These are phyloP conservation scores for Trypanosoma congolense DNA, from an alignment of 208 protist genomes.

Conservation along the genomic window DNA sequence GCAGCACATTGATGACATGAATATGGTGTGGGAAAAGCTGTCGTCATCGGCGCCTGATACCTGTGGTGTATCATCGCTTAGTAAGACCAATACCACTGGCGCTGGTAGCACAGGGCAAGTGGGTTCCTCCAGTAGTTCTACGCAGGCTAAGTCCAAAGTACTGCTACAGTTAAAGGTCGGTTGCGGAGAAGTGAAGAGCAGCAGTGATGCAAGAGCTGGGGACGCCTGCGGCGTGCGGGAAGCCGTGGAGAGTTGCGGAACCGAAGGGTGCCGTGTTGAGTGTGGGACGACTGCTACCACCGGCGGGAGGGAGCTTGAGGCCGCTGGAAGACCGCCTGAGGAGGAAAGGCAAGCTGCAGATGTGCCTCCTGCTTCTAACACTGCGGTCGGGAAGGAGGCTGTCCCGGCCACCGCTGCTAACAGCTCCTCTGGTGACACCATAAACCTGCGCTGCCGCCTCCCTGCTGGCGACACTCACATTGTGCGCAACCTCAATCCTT, in stretches of 20 bases:
- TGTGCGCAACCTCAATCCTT: slow-evolving; percentile 27
- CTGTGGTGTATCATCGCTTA: background rate
- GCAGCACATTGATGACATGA: slow-evolving; percentile 25
- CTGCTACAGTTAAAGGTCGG: no score
- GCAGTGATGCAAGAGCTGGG: background rate
- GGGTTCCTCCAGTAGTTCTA: no score
- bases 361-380: background rate
- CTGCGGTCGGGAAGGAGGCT: background rate
- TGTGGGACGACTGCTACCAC: no score
- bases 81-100: background rate
- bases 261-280: background rate
- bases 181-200: no score
- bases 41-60: background rate
- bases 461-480: slow-evolving; percentile 45
- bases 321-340: background rate
- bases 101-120: background rate
- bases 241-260: background rate
- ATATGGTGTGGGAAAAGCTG: background rate
- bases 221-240: background rate
- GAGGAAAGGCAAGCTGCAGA: background rate
- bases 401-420: background rate
- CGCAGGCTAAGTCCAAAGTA: no score
- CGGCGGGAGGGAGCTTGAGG: background rate
- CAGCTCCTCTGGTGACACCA: slow-evolving; percentile 2
- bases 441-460: slow-evolving; percentile 58